A percentile compares a stretch with the other conserved stretches of the same genome.
Conservation (phyloP, 164 flowering plant genomes). For the Stephania cephalantha region DNA sequence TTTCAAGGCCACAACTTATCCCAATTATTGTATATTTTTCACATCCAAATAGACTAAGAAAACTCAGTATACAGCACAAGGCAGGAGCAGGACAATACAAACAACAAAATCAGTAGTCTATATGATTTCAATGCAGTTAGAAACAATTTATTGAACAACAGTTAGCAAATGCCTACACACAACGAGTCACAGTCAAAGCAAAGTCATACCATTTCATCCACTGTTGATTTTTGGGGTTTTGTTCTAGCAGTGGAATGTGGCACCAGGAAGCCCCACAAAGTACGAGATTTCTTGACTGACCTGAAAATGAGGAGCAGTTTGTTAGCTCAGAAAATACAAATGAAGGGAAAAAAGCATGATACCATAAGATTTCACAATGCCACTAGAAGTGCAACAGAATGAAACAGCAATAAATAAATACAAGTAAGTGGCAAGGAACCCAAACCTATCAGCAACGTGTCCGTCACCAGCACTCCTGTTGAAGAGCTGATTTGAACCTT, state of each 20-base stretch:
- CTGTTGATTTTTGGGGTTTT: constrained; percentile 25
- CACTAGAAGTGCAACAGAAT: not conserved
- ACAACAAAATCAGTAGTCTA: not conserved
- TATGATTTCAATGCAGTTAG: not conserved
- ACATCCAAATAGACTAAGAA: not conserved
- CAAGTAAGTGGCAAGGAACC: not conserved
- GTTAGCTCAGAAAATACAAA: constrained; percentile 7
- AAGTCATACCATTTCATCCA: constrained; percentile 36
- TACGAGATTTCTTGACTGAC: constrained; percentile 31
- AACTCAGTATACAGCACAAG: not conserved
- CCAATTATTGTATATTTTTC: not conserved
- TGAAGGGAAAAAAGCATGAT: not conserved
- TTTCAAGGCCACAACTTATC: too few species aligned
- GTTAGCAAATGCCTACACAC: not conserved
- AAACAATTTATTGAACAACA: not conserved
- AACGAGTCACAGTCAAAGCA: not conserved
- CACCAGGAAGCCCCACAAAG: constrained; percentile 62
- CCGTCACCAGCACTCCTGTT: constrained; percentile 34
- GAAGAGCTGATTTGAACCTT: constrained; percentile 12
- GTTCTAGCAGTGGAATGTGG: constrained; percentile 28
- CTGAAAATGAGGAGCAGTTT: constrained; percentile 16
- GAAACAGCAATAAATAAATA: not conserved
- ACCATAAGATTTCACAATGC: not conserved
- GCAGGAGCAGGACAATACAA: not conserved
- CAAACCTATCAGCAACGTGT: constrained; percentile 19